Conservation (phyloP, 176 grass and related monocot species). For the Phragmites australis region DNA sequence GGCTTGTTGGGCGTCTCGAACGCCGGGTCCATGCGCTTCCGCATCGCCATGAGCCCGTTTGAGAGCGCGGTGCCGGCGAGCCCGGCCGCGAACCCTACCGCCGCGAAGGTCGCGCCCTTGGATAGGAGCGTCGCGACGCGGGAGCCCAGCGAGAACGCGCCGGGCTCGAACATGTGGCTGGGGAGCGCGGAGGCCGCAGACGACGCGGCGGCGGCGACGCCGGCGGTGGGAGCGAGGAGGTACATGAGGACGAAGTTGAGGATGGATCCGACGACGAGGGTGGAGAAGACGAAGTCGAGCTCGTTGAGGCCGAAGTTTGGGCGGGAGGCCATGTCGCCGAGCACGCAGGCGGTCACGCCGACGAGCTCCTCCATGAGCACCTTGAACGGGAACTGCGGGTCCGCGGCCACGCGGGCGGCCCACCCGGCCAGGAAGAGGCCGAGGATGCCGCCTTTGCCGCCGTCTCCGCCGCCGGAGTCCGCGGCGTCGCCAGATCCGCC, state of each 20-base stretch:
- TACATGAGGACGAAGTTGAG: slow-evolving; percentile 95
- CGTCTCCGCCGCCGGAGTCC: slow-evolving; percentile 20
- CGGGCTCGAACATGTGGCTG: slow-evolving; percentile 83
- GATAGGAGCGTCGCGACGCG: slow-evolving; percentile 60
- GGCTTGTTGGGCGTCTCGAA: slow-evolving; percentile 84
- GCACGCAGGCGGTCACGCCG: slow-evolving; percentile 70
- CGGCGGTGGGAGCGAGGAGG: slow-evolving; percentile 74
- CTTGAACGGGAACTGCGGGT: slow-evolving; percentile 88
- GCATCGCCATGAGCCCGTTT: slow-evolving; percentile 63
- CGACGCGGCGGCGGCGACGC: slow-evolving; percentile 32
- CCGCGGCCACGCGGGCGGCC: slow-evolving; percentile 74
- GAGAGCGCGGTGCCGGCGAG: slow-evolving; percentile 70
- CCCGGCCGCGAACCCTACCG: slow-evolving; percentile 68
- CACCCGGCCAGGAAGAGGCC: slow-evolving; percentile 71
- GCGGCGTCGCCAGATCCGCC: slow-evolving; percentile 61
- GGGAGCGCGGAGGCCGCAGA: slow-evolving; percentile 48
- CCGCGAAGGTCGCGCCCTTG: slow-evolving; percentile 72
- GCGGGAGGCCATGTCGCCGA: slow-evolving; percentile 84
- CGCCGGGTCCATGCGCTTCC: slow-evolving; percentile 73
- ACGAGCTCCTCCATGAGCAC: slow-evolving; percentile 93
- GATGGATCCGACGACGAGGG: slow-evolving; percentile 90
- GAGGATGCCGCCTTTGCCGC: slow-evolving; percentile 46
- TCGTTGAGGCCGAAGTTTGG: slow-evolving; percentile 91
- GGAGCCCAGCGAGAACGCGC: slow-evolving; percentile 60
- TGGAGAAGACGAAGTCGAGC: slow-evolving; percentile 92